Base-by-base conservation (phyloP, 208 protist genomes). In the Trypanosomatidae sp. region DNA sequence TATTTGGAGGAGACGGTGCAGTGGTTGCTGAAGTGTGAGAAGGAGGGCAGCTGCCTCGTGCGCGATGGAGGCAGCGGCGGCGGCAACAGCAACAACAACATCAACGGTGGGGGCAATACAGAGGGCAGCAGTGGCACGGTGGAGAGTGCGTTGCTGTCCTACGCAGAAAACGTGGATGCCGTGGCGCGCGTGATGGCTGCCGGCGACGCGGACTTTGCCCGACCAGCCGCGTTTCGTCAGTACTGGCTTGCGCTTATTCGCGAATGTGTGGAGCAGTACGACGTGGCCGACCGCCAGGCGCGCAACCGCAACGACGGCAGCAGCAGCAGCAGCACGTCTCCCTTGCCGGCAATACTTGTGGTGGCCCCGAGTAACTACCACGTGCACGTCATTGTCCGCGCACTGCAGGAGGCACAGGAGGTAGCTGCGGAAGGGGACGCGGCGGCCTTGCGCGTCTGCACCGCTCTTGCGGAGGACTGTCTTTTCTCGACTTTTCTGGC, bases 1-100 rank as follows among this genome's bases (percentile, higher is more conserved):
- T 86, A 95, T 71, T 75, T 95, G 41, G 91, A 97, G 52, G 93
- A 97, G 64, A 86, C 89, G 2, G 82, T 95, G 47, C 85, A 93
- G 75, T 97, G 93, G 91, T 65, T 97, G 33, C 73, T 82, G 4
- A 84, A 82, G 77, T 94, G 89, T 69, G 85, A 86, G 36, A 84
- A 82, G 71, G 88, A 95, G 72, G 90, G 93, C 33, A 87, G 82
- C 44, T 81, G 60, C 62, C 71, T n/a, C n/a, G n/a, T n/a, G n/a
- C n/a, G n/a, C n/a, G n/a, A n/a, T n/a, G n/a, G n/a, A n/a, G n/a
- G n/a, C n/a, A n/a, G n/a, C n/a, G n/a, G n/a, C n/a, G n/a, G n/a
- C n/a, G n/a, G n/a, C n/a, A n/a, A n/a, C n/a, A n/a, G n/a, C n/a
- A n/a, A n/a, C n/a, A n/a, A n/a, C n/a, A n/a, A n/a, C n/a, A n/a